Evolutionary conservation across 371 early-diverging fungal species (phyloP).

Genomic region (Phascolomyces articulosus): DNA sequence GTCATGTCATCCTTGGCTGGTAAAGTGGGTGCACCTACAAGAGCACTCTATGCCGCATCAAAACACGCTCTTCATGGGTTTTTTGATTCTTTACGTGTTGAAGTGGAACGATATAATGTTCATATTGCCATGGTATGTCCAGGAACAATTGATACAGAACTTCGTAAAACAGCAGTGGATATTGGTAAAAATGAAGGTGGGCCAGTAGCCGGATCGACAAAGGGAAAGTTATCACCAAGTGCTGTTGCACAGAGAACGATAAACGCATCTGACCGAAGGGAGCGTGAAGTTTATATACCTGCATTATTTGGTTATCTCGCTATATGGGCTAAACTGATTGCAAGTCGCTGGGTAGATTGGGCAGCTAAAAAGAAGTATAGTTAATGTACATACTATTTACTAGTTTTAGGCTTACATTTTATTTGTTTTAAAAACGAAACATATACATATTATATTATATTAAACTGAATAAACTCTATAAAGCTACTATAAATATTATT

Average conservation of each 20-base stretch:
- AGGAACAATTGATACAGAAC: slow-evolving; percentile 78
- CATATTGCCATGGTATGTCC: slow-evolving; percentile 75
- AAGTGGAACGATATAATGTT: slow-evolving; percentile 59
- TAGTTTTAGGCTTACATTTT: too few relatives aligned
- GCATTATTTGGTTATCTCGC: slow-evolving; percentile 57
- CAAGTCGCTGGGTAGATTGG: slow-evolving; percentile 66
- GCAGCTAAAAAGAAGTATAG: slow-evolving; percentile 54
- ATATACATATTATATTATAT: too few relatives aligned
- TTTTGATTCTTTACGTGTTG: slow-evolving; percentile 84
- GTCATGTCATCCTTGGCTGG: slow-evolving; percentile 86
- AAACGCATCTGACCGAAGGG: slow-evolving; percentile 61
- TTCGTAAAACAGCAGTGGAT: slow-evolving; percentile 76
- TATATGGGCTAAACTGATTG: slow-evolving; percentile 55
- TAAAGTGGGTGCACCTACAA: slow-evolving; percentile 79
- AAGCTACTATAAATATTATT: too few relatives aligned
- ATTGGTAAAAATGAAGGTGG: slow-evolving; percentile 11
- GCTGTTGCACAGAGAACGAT: slow-evolving; percentile 67
- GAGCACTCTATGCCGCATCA: slow-evolving; percentile 79
- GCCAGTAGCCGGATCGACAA: slow-evolving; percentile 56
- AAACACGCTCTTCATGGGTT: slow-evolving; percentile 89
- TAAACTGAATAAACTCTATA: too few relatives aligned
- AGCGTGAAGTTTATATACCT: slow-evolving; percentile 68
- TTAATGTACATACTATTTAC: too few relatives aligned
- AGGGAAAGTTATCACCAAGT: slow-evolving; percentile 62
- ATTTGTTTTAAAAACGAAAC: too few relatives aligned